Conservation (phyloP, 495 filamentous ascomycete species). For the Daldinia vernicosa region DNA sequence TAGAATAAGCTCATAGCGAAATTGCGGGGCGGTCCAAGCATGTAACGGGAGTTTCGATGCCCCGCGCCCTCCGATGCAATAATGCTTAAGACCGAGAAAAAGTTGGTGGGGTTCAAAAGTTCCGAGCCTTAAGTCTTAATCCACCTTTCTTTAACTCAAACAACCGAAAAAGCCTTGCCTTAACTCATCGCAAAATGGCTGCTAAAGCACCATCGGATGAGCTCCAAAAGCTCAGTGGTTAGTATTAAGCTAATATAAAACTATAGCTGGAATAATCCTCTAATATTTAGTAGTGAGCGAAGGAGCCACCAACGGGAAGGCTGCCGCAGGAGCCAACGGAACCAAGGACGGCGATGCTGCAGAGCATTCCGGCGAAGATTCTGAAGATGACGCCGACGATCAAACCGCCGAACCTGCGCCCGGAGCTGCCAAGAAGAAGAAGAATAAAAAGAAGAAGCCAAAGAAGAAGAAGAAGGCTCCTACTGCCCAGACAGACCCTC, state of each 20-base stretch:
- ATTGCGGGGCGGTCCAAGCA: background rate
- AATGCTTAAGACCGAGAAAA: conserved; percentile 16
- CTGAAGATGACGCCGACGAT: conserved; percentile 68
- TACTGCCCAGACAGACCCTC: conserved; percentile 79
- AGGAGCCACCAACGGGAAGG: conserved; percentile 61
- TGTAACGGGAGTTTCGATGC: background rate
- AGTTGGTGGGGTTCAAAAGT: conserved; percentile 33
- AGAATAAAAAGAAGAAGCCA: conserved; percentile 86
- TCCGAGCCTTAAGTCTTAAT: background rate
- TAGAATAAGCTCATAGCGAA: background rate
- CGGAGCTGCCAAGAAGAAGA: conserved; percentile 59
- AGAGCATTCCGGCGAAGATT: conserved; percentile 72
- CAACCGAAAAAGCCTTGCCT: conserved; percentile 10
- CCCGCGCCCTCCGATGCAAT: background rate
- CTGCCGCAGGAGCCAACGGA: conserved; percentile 54
- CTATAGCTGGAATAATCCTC: background rate
- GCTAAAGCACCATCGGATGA: conserved; percentile 54
- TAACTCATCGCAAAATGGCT: conserved; percentile 48
- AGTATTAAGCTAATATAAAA: conserved; percentile 21
- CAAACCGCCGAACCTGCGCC: conserved; percentile 48
- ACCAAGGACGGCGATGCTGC: conserved; percentile 58
- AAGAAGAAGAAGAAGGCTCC: conserved; percentile 79
- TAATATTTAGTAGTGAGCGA: conserved; percentile 48
- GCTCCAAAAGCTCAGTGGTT: conserved; percentile 56
- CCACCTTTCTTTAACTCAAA: background rate